Conservation (phyloP, 805 yeast species). For the Yamadazyma tumulicola region DNA sequence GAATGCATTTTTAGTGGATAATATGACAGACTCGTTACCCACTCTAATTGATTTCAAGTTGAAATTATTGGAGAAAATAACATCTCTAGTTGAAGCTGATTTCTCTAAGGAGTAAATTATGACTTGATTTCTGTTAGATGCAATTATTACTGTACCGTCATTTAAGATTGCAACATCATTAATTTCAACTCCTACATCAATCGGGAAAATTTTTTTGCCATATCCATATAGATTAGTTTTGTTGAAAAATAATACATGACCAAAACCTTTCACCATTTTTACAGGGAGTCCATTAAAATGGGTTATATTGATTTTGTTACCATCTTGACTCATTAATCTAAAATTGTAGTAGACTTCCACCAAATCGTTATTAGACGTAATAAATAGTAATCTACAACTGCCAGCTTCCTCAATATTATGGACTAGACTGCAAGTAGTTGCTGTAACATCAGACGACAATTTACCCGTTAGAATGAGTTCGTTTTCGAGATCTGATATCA, state of each 20-base stretch:
- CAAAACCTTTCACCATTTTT: slow-evolving; percentile 10
- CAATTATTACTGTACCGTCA: slow-evolving; percentile 7
- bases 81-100: slow-evolving; percentile 4
- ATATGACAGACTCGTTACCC: slow-evolving; percentile 11
- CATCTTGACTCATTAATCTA: slow-evolving; percentile 2
- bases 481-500: slow-evolving; percentile 4
- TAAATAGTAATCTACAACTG: slow-evolving; percentile 13
- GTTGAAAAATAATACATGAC: slow-evolving; percentile 13
- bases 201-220: slow-evolving; percentile 5
- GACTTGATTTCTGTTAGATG: slow-evolving; percentile 6
- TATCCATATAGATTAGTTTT: slow-evolving; percentile 10
- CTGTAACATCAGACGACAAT: slow-evolving; percentile 1
- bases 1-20: slow-evolving; percentile 16
- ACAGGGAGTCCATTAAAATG: slow-evolving; percentile 14
- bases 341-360: slow-evolving; percentile 12
- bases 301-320: not conserved
- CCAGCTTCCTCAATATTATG: not conserved
- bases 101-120: slow-evolving; percentile 5
- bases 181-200: slow-evolving; percentile 9
- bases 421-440: slow-evolving; percentile 13
- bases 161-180: slow-evolving; percentile 12
- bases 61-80: slow-evolving; percentile 15
- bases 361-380: slow-evolving; percentile 14
- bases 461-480: slow-evolving; percentile 2
- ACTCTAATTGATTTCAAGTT: slow-evolving; percentile 15